phyloP scores from a whole-genome alignment of 1,284 basidiomycete genomes.

The Trichosporon coremiiforme region DNA sequence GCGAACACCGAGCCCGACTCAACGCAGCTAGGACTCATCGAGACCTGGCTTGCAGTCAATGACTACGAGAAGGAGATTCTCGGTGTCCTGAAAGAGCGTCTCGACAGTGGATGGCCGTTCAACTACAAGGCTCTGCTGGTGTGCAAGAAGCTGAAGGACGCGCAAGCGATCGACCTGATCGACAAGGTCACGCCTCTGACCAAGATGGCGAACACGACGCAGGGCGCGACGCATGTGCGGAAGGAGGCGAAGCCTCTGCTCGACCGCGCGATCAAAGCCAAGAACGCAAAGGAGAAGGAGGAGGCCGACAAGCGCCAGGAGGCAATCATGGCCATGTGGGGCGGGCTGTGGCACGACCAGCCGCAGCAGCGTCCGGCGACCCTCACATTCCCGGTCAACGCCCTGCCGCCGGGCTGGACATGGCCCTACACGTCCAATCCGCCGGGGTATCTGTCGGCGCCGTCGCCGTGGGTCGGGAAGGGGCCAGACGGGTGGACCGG shows the following conservation, averaged over 20 bases:
- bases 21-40: conserved; percentile 16
- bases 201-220: conserved; percentile 30
- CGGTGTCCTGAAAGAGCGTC: conserved; percentile 43
- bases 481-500: conserved; percentile 25
- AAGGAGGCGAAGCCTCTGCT: conserved; percentile 41
- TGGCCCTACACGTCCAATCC: conserved; percentile 20
- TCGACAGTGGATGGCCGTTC: conserved; percentile 50
- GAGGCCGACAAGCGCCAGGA: conserved; percentile 45
- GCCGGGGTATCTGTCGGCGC: not conserved
- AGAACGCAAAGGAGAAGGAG: conserved; percentile 36
- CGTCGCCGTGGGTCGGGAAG: conserved; percentile 19
- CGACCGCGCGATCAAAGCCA: conserved; percentile 35
- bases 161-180: conserved; percentile 33
- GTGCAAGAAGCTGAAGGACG: conserved; percentile 35
- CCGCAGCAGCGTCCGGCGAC: not conserved
- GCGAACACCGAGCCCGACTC: conserved; percentile 1
- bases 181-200: conserved; percentile 39
- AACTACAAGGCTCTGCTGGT: conserved; percentile 51
- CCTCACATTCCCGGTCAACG: conserved; percentile 11
- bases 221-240: conserved; percentile 42
- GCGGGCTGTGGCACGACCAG: conserved; percentile 28
- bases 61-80: conserved; percentile 44
- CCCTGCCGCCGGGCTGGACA: not conserved
- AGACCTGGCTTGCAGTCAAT: conserved; percentile 25
- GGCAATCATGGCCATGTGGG: conserved; percentile 29